Evolutionary conservation across 2,329 filamentous ascomycete species (phyloP), one percentile per base, ranked within the genome.

Genomic region (Zasmidium angulare): DNA sequence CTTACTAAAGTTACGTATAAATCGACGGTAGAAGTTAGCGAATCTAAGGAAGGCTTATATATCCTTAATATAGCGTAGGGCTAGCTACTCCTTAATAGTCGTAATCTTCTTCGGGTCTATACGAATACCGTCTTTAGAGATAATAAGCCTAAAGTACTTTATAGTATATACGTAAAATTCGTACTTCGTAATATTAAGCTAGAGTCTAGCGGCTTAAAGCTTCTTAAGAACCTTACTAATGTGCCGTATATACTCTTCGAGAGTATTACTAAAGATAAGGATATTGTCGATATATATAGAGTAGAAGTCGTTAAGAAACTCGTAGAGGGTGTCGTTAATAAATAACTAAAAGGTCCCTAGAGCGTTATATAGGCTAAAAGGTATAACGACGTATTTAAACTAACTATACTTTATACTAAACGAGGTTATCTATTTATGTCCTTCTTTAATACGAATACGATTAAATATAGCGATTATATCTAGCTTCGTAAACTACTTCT

Each of bases 281-380:
- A 70, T 67, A 49, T 73, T 51, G 53, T 73, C 56, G 9, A 74
- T 7, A 52, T 71, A 72, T 17, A 55, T 56, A 3, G 63, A 36
- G 10, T 61, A 51, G 17, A 61, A 63, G 2, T 52, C 55, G 59
- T 74, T 60, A 46, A 74, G 53, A 48, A 63, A 62, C 36, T 68
- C 59, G 29, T 49, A 10, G 47, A 73, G 50, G 21, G 22, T 2
- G 29, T 36, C 29, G 48, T 10, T 50, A 24, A 29, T 20, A n/a
- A 3, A 26, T 10, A 2, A 3, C 48, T 29, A 26, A 23, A 50
- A n/a, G 3, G n/a, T n/a, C n/a, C n/a, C n/a, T n/a, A n/a, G n/a
- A n/a, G n/a, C n/a, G n/a, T n/a, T n/a, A n/a, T n/a, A n/a, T n/a
- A n/a, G n/a, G n/a, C n/a, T n/a, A n/a, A n/a, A n/a, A n/a, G n/a